A percentile compares a stretch with the other conserved stretches of the same genome.
Conservation (phyloP, 305 asterid genomes). For the Plantago lanceolata region DNA sequence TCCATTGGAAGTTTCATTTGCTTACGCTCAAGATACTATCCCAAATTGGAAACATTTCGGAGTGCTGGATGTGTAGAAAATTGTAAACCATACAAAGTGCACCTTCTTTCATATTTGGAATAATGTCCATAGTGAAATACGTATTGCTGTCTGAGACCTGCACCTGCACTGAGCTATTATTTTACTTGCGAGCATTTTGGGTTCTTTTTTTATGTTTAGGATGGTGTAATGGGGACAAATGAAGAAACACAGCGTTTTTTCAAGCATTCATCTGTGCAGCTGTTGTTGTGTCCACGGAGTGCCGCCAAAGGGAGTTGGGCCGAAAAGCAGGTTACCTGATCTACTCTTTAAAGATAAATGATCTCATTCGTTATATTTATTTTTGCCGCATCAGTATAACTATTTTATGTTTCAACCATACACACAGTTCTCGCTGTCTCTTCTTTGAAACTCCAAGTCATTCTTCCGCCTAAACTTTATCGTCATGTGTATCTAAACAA, state of each 20-base stretch:
- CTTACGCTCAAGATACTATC: no score
- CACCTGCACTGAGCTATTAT: neutral
- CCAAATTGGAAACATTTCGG: no score
- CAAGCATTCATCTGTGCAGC: conserved; percentile 84
- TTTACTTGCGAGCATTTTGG: neutral
- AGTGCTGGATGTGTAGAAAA: no score
- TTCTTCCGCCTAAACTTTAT: neutral
- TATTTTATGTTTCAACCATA: neutral
- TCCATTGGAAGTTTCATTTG: neutral
- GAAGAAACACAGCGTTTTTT: conserved; percentile 86
- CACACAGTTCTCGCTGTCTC: neutral
- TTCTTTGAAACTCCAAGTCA: neutral
- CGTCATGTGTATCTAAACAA: neutral
- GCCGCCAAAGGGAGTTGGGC: conserved; percentile 89
- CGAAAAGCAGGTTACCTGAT: conserved; percentile 57
- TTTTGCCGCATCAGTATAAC: neutral
- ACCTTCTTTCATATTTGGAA: neutral
- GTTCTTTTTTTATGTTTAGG: conserved; percentile 40
- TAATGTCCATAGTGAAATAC: neutral
- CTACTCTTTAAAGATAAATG: conserved; percentile 10
- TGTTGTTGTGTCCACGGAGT: conserved; percentile 72
- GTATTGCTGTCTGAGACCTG: neutral
- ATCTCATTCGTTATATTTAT: neutral
- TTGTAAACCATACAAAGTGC: neutral
- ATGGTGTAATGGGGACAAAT: conserved; percentile 83